Conservation (phyloP, 495 filamentous ascomycete genomes). For the Cercophora scortea region DNA sequence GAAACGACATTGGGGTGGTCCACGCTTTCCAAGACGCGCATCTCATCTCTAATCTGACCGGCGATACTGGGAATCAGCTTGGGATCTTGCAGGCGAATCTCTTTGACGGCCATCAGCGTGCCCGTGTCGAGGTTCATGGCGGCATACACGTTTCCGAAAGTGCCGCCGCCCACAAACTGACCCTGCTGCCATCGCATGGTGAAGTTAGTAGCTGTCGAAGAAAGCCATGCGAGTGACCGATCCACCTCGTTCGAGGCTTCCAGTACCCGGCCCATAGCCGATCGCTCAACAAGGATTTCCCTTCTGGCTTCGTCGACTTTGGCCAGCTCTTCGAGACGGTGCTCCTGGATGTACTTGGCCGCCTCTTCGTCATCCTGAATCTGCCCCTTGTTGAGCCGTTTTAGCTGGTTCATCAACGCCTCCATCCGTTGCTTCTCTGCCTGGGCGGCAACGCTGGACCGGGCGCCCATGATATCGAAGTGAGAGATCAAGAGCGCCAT, state of each 20-base stretch:
- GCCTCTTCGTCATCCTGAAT: constrained; percentile 83
- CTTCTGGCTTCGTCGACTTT: constrained; percentile 72
- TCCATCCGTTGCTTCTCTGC: constrained; percentile 70
- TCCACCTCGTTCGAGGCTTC: constrained; percentile 94
- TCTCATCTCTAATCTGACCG: constrained; percentile 89
- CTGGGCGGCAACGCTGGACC: constrained; percentile 86
- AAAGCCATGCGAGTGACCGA: constrained; percentile 85
- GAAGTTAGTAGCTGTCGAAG: constrained; percentile 88
- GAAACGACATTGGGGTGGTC: constrained; percentile 97
- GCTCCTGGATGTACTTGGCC: constrained; percentile 58
- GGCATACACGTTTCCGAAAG: constrained; percentile 93
- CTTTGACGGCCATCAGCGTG: constrained; percentile 96
- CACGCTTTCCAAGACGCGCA: constrained; percentile 88
- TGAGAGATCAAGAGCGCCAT: constrained; percentile 97
- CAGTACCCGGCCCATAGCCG: constrained; percentile 79
- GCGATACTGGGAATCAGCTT: constrained; percentile 92
- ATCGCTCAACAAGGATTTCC: constrained; percentile 77
- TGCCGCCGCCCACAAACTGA: constrained; percentile 92
- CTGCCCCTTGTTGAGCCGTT: constrained; percentile 65
- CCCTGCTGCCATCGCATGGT: constrained; percentile 96
- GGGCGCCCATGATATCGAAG: constrained; percentile 97
- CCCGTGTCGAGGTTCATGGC: constrained; percentile 96
- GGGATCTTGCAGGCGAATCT: constrained; percentile 94
- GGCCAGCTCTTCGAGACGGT: constrained; percentile 60
- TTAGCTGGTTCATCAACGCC: constrained; percentile 61